A percentile compares a stretch with the other conserved stretches of the same genome.
These are phyloP conservation scores for Metroxylon sagu DNA, from an alignment of 176 grass and related monocot species.

Conservation along the genomic window DNA sequence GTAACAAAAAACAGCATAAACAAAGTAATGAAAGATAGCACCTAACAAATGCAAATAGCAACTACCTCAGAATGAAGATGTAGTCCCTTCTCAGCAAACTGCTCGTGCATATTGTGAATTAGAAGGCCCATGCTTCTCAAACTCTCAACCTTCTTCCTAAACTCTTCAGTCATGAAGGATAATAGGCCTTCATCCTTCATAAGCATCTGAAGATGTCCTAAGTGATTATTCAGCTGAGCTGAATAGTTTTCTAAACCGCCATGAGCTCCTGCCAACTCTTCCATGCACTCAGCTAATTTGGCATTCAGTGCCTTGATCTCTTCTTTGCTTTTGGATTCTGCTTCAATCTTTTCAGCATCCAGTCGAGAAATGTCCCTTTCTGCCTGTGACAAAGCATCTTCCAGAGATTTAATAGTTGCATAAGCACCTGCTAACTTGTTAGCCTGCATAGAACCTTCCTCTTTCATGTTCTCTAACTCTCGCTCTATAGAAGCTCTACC, in stretches of 20 bases:
- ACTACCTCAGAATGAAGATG: slow-evolving; percentile 60
- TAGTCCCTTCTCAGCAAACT: slow-evolving; percentile 56
- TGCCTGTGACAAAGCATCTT: slow-evolving; percentile 60
- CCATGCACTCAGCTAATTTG: slow-evolving; percentile 52
- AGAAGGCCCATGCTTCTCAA: slow-evolving; percentile 62
- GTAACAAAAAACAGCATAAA: neutral
- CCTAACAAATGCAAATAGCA: neutral
- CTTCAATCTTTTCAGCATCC: slow-evolving; percentile 51
- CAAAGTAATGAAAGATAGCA: neutral
- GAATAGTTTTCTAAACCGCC: slow-evolving; percentile 53
- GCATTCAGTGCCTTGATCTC: slow-evolving; percentile 49
- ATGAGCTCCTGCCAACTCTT: slow-evolving; percentile 53
- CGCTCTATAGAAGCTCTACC: slow-evolving; percentile 40
- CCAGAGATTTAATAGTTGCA: slow-evolving; percentile 48
- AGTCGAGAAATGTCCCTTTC: slow-evolving; percentile 37
- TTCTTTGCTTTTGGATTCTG: slow-evolving; percentile 38
- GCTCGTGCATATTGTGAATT: slow-evolving; percentile 62
- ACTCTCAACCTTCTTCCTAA: slow-evolving; percentile 46
- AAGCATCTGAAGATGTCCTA: slow-evolving; percentile 55
- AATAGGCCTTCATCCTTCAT: slow-evolving; percentile 46
- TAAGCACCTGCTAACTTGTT: slow-evolving; percentile 65
- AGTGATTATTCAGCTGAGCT: slow-evolving; percentile 45
- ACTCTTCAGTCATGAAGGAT: slow-evolving; percentile 54
- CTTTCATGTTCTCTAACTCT: slow-evolving; percentile 74
- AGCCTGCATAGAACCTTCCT: slow-evolving; percentile 42